Conservation (phyloP, 164 flowering plant species). For the Liquidambar formosana region DNA sequence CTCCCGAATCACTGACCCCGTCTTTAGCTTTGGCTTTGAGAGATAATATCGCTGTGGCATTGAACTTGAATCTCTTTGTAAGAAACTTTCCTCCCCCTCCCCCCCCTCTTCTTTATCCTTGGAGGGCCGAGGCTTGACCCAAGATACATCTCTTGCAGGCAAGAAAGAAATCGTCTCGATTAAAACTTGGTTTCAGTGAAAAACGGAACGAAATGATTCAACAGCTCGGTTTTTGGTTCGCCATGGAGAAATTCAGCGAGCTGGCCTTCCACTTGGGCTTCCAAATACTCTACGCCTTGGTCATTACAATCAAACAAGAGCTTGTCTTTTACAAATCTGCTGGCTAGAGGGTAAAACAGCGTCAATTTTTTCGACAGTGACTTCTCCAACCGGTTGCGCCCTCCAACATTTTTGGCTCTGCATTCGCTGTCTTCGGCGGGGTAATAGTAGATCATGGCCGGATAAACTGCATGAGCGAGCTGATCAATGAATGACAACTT, state of each 20-base stretch:
- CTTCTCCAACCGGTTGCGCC: conserved; percentile 9
- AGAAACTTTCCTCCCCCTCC: not conserved
- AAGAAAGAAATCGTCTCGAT: too few species aligned
- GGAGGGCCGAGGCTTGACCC: not conserved
- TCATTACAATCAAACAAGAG: conserved; percentile 25
- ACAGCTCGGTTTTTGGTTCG: not conserved
- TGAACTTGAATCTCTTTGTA: conserved; percentile 23
- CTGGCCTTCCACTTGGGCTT: too few species aligned
- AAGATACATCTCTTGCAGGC: too few species aligned
- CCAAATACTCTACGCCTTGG: too few species aligned
- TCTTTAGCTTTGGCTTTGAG: conserved; percentile 8
- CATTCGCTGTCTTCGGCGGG: too few species aligned
- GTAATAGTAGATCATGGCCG: conserved; percentile 19
- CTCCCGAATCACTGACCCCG: not conserved
- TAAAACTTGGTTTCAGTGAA: too few species aligned
- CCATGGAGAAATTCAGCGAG: conserved; percentile 10
- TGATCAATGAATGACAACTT: too few species aligned
- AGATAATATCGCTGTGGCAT: conserved; percentile 4
- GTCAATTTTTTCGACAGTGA: conserved; percentile 23
- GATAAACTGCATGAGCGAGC: conserved; percentile 1
- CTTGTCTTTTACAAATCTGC: conserved; percentile 19
- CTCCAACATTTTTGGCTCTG: too few species aligned
- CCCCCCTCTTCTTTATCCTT: too few species aligned
- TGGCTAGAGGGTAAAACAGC: conserved; percentile 32
- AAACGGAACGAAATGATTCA: conserved; percentile 12